Evolutionary conservation across 495 filamentous ascomycete genomes (phyloP), one percentile per base, ranked within the genome.

Genomic region (Aspergillus conjunctus): DNA sequence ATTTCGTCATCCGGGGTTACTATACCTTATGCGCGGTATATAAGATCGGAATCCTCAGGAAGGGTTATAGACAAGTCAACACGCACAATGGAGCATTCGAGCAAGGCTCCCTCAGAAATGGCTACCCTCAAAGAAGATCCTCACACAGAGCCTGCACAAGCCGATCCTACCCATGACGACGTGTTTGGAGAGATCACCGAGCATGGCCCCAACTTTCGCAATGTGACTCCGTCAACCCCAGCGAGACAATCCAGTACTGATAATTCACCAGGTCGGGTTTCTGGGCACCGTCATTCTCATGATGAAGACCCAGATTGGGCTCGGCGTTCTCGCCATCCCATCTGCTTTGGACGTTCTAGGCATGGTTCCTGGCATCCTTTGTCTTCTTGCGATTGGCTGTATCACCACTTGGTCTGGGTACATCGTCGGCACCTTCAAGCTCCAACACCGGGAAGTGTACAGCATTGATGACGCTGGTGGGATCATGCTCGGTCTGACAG

Each of bases 371-470:
- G 68, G 68, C 6, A 58, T 77, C 3, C 73, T 88, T 34, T 67
- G 81, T 51, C 75, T 83, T 9, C 58, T 86, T 39, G 61, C 65
- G 30, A 57, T 88, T 22, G 87, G 86, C 15, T 55, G 84, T n/a
- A 62, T 88, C 20, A 84, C 87, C 44, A 84, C 84, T 52, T 91
- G 89, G 73, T 86, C 85, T 31, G 84, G 82, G 64, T 88, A 85
- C 56, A 76, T 89, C 45, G 76, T 90, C 56, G 87, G 84, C 26
- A 83, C 86, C 65, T 83, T 91, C 63, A 88, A 88, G 69, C 51
- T 86, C 11, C 77, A 75, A 52, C 83, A 83, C 67, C 88, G 85
- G 1, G 68, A 84, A 15, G 79, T 90, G 6, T 70, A 82, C 58
- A 78, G 83, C 62, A 85, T 89, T 56, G 83, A 85, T 32, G 87